phyloP scores from a whole-genome alignment of 78 protist genomes.

The Paulinella micropora region DNA sequence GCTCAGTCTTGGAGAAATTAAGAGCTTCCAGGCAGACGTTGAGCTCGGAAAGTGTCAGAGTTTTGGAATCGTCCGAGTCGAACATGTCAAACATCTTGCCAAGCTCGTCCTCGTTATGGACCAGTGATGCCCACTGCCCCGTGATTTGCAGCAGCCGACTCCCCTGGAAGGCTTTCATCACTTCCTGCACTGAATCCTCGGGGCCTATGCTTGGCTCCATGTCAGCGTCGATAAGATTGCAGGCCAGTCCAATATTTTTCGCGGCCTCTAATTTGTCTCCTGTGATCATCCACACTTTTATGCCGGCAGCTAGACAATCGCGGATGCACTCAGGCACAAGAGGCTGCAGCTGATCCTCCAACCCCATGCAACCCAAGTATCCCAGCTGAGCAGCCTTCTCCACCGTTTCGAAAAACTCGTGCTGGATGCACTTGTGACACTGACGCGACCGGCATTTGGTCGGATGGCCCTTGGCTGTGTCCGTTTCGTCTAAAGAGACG shows the following conservation, averaged over 20 bases:
- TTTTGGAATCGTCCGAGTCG: not conserved
- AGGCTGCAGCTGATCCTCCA: constrained; percentile 80
- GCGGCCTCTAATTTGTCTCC: constrained; percentile 96
- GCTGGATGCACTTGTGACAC: too few species aligned
- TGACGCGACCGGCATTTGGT: too few species aligned
- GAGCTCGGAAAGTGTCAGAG: not conserved
- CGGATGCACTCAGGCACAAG: constrained; percentile 35
- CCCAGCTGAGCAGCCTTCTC: too few species aligned
- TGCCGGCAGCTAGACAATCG: constrained; percentile 8
- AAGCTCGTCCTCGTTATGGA: not conserved
- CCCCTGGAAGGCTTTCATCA: not conserved
- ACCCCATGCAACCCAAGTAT: constrained; percentile 66
- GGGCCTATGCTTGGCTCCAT: not conserved
- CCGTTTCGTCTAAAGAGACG: too few species aligned
- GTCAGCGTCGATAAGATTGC: constrained; percentile 40
- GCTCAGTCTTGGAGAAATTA: not conserved
- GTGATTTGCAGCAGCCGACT: not conserved
- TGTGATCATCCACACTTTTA: constrained; percentile 80
- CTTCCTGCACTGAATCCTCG: not conserved
- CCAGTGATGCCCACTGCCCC: not conserved
- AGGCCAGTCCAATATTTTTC: constrained; percentile 75
- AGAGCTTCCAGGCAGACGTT: not conserved
- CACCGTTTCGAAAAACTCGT: too few species aligned
- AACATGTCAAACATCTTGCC: not conserved
- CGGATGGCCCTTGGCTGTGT: too few species aligned